phyloP scores from a whole-genome alignment of 2,329 filamentous ascomycete genomes.

The Fusarium hostae region DNA sequence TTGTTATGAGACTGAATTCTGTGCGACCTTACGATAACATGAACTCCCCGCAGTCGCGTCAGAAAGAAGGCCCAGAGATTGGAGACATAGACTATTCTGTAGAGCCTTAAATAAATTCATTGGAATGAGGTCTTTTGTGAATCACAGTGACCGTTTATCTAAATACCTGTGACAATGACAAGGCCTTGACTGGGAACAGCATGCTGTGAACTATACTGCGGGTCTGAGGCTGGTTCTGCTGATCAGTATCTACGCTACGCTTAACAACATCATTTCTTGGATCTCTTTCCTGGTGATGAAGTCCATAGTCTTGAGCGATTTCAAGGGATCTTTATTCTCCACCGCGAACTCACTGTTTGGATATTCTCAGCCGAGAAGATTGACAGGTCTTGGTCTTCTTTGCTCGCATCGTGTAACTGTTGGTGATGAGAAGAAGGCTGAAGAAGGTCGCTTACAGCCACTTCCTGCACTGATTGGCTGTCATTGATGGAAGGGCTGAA shows the following conservation, averaged over 20 bases:
- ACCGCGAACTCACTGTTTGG: fast-evolving
- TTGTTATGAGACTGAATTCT: neutral
- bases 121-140: fast-evolving
- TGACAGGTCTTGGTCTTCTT: too few relatives aligned
- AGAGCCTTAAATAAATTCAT: fast-evolving
- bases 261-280: too few relatives aligned
- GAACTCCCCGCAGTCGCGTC: fast-evolving
- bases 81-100: too few relatives aligned
- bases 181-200: neutral
- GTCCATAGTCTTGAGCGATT: neutral
- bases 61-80: neutral
- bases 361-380: fast-evolving
- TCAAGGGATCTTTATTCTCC: neutral
- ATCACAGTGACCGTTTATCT: neutral
- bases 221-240: neutral
- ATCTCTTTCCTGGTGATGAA: too few relatives aligned
- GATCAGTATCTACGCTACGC: fast-evolving
- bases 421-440: neutral
- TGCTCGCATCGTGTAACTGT: neutral
- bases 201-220: too few relatives aligned
- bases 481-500: too few relatives aligned
- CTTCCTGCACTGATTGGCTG: neutral
- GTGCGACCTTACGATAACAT: neutral
- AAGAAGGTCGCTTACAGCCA: neutral
- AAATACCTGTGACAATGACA: too few relatives aligned